Conservation (phyloP, 2,329 filamentous ascomycete genomes). For the Monilinia vaccinii-corymbosi region DNA sequence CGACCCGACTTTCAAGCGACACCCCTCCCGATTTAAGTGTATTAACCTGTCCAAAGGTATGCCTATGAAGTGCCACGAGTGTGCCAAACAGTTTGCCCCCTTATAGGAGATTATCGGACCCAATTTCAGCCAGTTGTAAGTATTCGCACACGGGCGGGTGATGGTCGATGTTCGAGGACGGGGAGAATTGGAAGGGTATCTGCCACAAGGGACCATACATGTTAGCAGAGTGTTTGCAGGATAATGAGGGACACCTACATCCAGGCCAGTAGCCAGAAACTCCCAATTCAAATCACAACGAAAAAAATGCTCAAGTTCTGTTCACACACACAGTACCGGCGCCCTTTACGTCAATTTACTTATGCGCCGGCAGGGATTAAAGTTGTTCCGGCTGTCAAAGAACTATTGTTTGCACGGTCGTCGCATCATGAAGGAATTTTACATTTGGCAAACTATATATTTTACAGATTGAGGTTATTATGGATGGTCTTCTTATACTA, state of each 20-base stretch:
- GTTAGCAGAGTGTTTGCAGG: not conserved
- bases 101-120: no score
- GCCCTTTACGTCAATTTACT: not conserved
- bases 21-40: not conserved
- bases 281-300: not conserved
- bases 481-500: not conserved
- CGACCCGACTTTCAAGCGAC: not conserved
- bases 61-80: not conserved
- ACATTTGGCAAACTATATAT: not conserved
- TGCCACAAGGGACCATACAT: not conserved
- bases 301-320: not conserved
- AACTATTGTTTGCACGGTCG: no score
- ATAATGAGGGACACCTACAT: not conserved
- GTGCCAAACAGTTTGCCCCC: not conserved
- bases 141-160: not conserved
- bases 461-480: rapidly evolving
- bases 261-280: not conserved
- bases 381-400: not conserved
- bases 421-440: not conserved
- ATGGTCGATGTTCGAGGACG: not conserved
- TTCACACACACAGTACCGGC: not conserved
- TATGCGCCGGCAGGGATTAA: not conserved
- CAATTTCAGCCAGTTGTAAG: not conserved
- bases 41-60: not conserved
- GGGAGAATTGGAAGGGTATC: not conserved